A percentile compares a stretch with the other conserved stretches of the same genome.
Conservation (phyloP, 495 filamentous ascomycete genomes). For the Trichoderma erinaceum region DNA sequence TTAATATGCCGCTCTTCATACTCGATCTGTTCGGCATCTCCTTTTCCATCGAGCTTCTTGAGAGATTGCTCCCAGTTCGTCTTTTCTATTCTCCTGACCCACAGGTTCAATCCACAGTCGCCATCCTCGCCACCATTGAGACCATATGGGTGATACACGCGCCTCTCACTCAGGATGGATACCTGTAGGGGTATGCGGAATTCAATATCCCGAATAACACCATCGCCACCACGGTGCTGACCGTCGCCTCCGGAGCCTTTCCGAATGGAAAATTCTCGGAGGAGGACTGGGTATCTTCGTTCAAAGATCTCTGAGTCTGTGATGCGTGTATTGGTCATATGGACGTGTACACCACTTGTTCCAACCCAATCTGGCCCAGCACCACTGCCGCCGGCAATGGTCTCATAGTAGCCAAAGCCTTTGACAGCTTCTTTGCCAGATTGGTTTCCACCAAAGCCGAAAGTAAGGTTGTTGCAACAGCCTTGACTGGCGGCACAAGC, state of each 20-base stretch:
- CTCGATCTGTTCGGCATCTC: constrained; percentile 32
- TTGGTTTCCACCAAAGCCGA: constrained; percentile 74
- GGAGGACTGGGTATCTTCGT: constrained; percentile 80
- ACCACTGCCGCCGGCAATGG: constrained; percentile 87
- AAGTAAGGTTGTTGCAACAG: constrained; percentile 85
- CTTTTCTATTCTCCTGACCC: constrained; percentile 64
- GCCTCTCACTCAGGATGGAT: constrained; percentile 79
- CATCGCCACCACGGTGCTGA: constrained; percentile 76
- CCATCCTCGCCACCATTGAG: constrained; percentile 81
- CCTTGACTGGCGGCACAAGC: constrained; percentile 90
- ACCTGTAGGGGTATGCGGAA: constrained; percentile 85
- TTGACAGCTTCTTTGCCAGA: constrained; percentile 54
- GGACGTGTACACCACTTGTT: constrained; percentile 82
- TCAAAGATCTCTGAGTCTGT: constrained; percentile 97
- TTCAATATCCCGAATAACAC: constrained; percentile 90
- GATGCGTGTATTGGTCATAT: constrained; percentile 99
- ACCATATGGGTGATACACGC: constrained; percentile 85
- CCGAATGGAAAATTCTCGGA: constrained; percentile 76
- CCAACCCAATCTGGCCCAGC: constrained; percentile 85
- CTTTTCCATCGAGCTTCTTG: constrained; percentile 25
- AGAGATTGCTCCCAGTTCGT: constrained; percentile 40
- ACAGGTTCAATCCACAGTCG: constrained; percentile 73
- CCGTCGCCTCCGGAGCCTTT: constrained; percentile 64
- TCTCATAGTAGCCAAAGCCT: constrained; percentile 97
- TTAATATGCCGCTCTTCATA: constrained; percentile 68